Conservation (phyloP, 2,329 filamentous ascomycete genomes). For the Periconia sp. region DNA sequence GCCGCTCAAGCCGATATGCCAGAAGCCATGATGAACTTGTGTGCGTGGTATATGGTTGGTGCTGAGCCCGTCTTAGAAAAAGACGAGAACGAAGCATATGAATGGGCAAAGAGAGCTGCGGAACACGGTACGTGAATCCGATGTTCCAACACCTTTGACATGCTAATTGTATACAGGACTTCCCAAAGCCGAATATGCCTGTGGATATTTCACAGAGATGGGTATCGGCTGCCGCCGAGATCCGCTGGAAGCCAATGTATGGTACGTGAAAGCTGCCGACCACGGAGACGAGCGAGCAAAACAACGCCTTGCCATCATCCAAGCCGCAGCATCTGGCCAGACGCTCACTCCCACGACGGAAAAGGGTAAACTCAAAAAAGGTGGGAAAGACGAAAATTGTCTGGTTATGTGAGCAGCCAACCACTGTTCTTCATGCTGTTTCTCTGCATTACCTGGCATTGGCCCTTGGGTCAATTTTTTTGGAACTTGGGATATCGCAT, state of each 20-base stretch:
- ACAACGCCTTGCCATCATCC: slow-evolving; percentile 82
- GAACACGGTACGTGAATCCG: slow-evolving; percentile 68
- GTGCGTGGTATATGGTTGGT: slow-evolving; percentile 97
- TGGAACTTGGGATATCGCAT: background rate
- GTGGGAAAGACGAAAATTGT: slow-evolving; percentile 42
- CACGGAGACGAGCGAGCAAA: slow-evolving; percentile 88
- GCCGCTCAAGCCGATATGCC: slow-evolving; percentile 84
- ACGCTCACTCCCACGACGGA: slow-evolving; percentile 14
- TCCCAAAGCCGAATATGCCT: slow-evolving; percentile 80
- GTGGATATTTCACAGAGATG: slow-evolving; percentile 98
- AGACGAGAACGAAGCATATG: slow-evolving; percentile 93
- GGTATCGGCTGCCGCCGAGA: slow-evolving; percentile 94
- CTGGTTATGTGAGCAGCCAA: slow-evolving; percentile 35
- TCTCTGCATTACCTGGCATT: background rate
- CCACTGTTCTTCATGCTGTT: background rate
- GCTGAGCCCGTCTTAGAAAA: slow-evolving; percentile 90
- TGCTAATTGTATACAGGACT: slow-evolving; percentile 52
- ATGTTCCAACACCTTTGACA: slow-evolving; percentile 13
- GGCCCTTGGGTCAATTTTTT: background rate
- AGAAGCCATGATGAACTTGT: slow-evolving; percentile 95
- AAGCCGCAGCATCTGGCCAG: slow-evolving; percentile 71
- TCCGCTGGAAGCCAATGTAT: slow-evolving; percentile 94
- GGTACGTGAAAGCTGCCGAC: slow-evolving; percentile 96
- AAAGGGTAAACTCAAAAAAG: slow-evolving; percentile 37
- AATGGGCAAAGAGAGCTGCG: slow-evolving; percentile 89